Evolutionary conservation across 1,284 basidiomycete species (phyloP).

Genomic region (Cryptococcus sp.): DNA sequence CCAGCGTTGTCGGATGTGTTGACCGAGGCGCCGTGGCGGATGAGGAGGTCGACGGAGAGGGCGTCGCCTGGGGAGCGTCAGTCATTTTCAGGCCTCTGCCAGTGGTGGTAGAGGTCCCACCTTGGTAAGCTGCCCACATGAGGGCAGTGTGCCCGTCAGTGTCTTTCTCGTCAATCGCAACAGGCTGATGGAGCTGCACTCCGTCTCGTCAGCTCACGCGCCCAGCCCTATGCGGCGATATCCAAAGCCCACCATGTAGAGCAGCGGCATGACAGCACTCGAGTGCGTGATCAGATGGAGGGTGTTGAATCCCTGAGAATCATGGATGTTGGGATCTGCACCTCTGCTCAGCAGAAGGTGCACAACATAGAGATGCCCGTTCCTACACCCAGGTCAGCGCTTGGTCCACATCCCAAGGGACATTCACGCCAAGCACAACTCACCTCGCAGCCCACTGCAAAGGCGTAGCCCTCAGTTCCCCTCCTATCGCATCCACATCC

Average conservation of each 20-base stretch:
- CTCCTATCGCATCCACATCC: slow-evolving; percentile 88
- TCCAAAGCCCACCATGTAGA: slow-evolving; percentile 62
- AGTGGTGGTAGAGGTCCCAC: slow-evolving; percentile 23
- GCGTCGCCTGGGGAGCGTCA: slow-evolving; percentile 66
- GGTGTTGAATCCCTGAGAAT: slow-evolving; percentile 95
- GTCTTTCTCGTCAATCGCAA: slow-evolving; percentile 83
- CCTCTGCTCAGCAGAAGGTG: slow-evolving; percentile 83
- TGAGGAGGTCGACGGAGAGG: slow-evolving; percentile 83
- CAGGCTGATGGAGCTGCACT: slow-evolving; percentile 70
- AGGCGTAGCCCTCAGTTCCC: slow-evolving; percentile 91
- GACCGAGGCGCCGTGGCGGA: slow-evolving; percentile 81
- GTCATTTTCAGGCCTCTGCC: not conserved
- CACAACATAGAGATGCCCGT: slow-evolving; percentile 91
- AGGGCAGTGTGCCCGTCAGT: slow-evolving; percentile 89
- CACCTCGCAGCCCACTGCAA: slow-evolving; percentile 91
- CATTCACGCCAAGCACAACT: slow-evolving; percentile 11
- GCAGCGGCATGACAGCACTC: slow-evolving; percentile 85
- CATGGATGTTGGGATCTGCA: slow-evolving; percentile 85
- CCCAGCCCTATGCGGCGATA: not conserved
- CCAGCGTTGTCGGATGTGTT: slow-evolving; percentile 74
- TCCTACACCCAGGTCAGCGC: slow-evolving; percentile 51
- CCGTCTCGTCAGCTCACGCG: not conserved
- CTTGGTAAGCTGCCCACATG: slow-evolving; percentile 99
- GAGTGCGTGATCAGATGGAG: slow-evolving; percentile 94
- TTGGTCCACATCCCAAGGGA: not conserved